Evolutionary conservation across 2,329 filamentous ascomycete genomes (phyloP), one percentile per base, ranked within the genome.

Genomic region (Westerdykella sp.): DNA sequence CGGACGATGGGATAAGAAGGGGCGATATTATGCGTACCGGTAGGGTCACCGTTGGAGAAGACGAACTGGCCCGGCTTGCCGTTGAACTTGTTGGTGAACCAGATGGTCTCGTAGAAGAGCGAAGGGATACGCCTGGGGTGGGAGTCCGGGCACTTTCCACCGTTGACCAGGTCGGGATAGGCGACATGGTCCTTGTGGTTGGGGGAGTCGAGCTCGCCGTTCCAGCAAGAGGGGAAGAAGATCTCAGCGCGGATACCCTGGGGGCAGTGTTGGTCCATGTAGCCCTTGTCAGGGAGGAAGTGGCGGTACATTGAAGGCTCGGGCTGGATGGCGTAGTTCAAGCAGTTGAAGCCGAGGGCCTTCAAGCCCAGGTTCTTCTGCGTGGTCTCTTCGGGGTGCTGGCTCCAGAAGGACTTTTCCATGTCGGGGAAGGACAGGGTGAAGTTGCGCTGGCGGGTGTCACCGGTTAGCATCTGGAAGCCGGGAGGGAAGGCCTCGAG

Each of bases 261-360:
- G n/a, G 70, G 69, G 70, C 91, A 97, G 69, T 91, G 82, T 42
- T 75, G 76, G 60, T 96, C 89, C 30, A 95, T 74, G 62, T 80
- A 94, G 0, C 69, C 68, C 75, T 95, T 94, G 56, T 84, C 78
- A 0, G 91, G 90, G 55, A 96, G 59, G 62, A 79, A 82, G 67
- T 95, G 90, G 52, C 90, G 87, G 66, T 81, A 85, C 30, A 95
- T 76, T 12, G 89, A 85, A 1, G 77, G 76, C 66, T 95, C 89
- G 2, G 85, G 73, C 0, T 67, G 44, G 14, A 56, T 56, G 18
- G 68, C 72, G 63, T 96, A 96, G 78, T 97, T 83, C 47, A 98
- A 71, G 69, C 93, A 97, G 75, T 97, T 97, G 78, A 95, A 95
- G 3, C 93, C 91, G 22, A 96, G 57, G 9, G 90, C 87, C 48